A percentile compares a stretch with the other conserved stretches of the same genome.
These are phyloP conservation scores for Populus hybrid DNA, from an alignment of 441 rosid species.

Conservation along the genomic window DNA sequence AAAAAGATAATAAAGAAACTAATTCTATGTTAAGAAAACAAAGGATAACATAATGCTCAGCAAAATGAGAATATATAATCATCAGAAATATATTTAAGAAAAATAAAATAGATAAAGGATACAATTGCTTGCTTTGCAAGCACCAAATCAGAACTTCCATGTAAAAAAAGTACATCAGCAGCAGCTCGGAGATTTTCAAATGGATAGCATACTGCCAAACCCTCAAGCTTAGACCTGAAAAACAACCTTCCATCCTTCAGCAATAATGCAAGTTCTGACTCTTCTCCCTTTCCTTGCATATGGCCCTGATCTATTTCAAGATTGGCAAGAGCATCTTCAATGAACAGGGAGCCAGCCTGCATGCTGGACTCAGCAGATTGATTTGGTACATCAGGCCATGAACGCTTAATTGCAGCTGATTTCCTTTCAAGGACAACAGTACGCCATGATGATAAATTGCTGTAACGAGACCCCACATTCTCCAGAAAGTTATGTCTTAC, in stretches of 20 bases:
- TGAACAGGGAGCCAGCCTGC: constrained; percentile 75
- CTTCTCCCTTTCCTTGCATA: constrained; percentile 42
- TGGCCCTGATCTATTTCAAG: constrained; percentile 59
- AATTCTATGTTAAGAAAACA: constrained; percentile 46
- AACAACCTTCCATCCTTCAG: constrained; percentile 47
- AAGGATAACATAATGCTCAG: constrained; percentile 3
- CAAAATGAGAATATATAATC: not conserved
- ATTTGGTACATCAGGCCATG: constrained; percentile 80
- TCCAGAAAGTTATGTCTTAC: constrained; percentile 68
- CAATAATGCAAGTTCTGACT: constrained; percentile 52
- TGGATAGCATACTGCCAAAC: constrained; percentile 74
- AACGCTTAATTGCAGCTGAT: constrained; percentile 67
- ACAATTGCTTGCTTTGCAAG: constrained; percentile 94
- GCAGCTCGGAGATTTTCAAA: constrained; percentile 83
- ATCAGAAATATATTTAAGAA: not conserved
- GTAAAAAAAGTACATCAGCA: constrained; percentile 77
- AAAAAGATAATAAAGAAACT: constrained; percentile 90
- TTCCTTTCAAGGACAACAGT: constrained; percentile 62
- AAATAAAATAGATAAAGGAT: constrained; percentile 46
- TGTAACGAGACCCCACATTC: constrained; percentile 46
- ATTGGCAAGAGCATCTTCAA: constrained; percentile 91
- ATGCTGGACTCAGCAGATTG: constrained; percentile 45
- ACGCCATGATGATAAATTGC: constrained; percentile 51
- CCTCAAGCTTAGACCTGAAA: constrained; percentile 66
- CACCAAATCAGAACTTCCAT: constrained; percentile 82